Evolutionary conservation across 1,284 basidiomycete genomes (phyloP), one percentile per base, ranked within the genome.

Genomic region (Rhodotorula sp.): DNA sequence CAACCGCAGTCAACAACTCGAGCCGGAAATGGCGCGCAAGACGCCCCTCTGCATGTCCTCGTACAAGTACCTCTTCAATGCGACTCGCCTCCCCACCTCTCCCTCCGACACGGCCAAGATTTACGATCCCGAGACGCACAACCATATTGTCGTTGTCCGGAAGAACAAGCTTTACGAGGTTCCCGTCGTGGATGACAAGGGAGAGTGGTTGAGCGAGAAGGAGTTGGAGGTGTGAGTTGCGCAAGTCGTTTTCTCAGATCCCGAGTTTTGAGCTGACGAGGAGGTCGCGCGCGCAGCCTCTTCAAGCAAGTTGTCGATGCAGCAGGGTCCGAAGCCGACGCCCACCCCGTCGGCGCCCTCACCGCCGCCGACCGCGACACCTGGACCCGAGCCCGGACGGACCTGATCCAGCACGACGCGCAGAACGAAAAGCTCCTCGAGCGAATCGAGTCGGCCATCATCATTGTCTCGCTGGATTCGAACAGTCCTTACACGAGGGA

Each of bases 61-160:
- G n/a, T 97, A 95, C 86, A 89, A 92, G 80, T 94, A 92, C 89
- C 85, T 94, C 85, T 97, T 99, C 86, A 96, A 98, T 81, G 84
- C 93, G 7, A 88, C 86, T 55, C 88, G 95, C 36, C 89, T 94
- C 79, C 96, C 95, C 6, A 85, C 84, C 65, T 88, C 89, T 75
- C 90, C 90, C 0, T 86, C 88, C 13, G 95, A 99, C 79, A 90
- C 87, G 0, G 92, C 92, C 7, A 82, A 82, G 69, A 94, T 94
- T 80, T 95, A 92, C 80, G 87, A 92, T 75, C 83, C 90, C 9
- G 80, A 83, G 58, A 81, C 84, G 30, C 86, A 97, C 82, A 90
- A 96, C 78, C 92, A 96, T 80, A 86, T 97, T 78, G 87, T 95
- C 34, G 92, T 97, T 61, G 81, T 95, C 27, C 87, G 93, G 71